Evolutionary conservation across 2,329 filamentous ascomycete genomes (phyloP).

Genomic region (Xylaria hypoxylon): DNA sequence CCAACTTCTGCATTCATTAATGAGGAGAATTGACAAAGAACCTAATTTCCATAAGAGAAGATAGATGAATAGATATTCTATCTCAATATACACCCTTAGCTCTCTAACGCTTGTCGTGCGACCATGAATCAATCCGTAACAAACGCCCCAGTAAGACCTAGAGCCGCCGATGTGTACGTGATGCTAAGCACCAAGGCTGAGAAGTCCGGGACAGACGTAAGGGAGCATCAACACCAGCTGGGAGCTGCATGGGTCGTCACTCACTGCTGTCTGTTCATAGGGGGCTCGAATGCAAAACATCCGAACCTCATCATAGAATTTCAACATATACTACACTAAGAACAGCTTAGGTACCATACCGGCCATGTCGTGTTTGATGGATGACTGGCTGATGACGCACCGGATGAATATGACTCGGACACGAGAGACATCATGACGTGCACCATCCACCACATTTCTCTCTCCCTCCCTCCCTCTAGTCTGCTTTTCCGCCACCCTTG

Average conservation of each 20-base stretch:
- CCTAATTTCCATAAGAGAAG: neutral
- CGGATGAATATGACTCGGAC: neutral
- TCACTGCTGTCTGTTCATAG: neutral
- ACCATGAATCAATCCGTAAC: neutral
- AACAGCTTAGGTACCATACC: neutral
- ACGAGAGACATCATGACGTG: neutral
- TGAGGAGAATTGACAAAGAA: neutral
- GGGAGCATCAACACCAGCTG: constrained; percentile 19
- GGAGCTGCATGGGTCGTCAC: constrained; percentile 18
- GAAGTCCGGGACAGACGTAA: neutral
- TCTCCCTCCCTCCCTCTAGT: no score
- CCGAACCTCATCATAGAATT: neutral
- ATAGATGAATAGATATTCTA: neutral
- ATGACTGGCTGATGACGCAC: neutral
- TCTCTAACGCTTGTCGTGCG: constrained; percentile 5
- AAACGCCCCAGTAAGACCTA: neutral
- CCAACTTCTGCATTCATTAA: neutral
- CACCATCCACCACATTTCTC: neutral
- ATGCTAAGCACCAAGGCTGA: constrained; percentile 18
- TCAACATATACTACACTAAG: neutral
- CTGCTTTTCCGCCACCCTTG: neutral
- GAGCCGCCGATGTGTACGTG: constrained; percentile 10
- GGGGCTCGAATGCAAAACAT: neutral
- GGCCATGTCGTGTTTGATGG: neutral
- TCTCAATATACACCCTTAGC: neutral